These are phyloP conservation scores for Ascochyta viciae-villosae DNA, from an alignment of 2,329 filamentous ascomycete species.

Conservation along the genomic window DNA sequence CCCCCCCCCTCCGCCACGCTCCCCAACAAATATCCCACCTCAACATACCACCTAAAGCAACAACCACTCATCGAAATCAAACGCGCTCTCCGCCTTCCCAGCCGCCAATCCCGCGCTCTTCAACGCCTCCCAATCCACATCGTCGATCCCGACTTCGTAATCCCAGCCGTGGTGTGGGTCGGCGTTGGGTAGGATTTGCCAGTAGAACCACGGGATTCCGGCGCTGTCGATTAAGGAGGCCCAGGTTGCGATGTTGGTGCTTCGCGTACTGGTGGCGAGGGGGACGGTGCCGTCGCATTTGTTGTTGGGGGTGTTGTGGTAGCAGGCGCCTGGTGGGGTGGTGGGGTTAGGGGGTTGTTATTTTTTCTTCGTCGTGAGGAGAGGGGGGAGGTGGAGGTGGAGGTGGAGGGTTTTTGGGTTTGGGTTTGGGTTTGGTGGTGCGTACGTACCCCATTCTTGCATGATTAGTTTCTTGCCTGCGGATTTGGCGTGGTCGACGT, in stretches of 20 bases:
- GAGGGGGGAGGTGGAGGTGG: no score
- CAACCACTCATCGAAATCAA: not conserved
- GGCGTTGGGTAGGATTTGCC: constrained; percentile 13
- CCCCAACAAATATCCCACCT: no score
- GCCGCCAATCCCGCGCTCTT: constrained; percentile 9
- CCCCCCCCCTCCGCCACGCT: no score
- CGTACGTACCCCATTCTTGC: constrained; percentile 11
- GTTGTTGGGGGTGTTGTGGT: constrained; percentile 10
- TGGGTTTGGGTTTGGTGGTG: no score
- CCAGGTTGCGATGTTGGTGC: constrained; percentile 13
- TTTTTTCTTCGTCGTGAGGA: no score
- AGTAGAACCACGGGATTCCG: constrained; percentile 18
- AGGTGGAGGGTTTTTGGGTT: no score
- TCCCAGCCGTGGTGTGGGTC: constrained; percentile 13
- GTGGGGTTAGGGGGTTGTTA: no score
- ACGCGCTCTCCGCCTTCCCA: constrained; percentile 12
- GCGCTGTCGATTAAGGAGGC: constrained; percentile 6
- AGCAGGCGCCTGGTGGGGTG: constrained; percentile 2
- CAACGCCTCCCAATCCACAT: constrained; percentile 6
- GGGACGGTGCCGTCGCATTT: constrained; percentile 13
- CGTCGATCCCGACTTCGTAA: constrained; percentile 12
- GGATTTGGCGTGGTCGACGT: constrained; percentile 4
- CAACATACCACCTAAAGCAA: no score
- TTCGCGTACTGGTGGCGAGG: not conserved
- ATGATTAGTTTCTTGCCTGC: constrained; percentile 14